A percentile compares a stretch with the other conserved stretches of the same genome.
These are phyloP conservation scores for Kodamaea sp. DNA, from an alignment of 1,139 yeast genomes.

Conservation along the genomic window DNA sequence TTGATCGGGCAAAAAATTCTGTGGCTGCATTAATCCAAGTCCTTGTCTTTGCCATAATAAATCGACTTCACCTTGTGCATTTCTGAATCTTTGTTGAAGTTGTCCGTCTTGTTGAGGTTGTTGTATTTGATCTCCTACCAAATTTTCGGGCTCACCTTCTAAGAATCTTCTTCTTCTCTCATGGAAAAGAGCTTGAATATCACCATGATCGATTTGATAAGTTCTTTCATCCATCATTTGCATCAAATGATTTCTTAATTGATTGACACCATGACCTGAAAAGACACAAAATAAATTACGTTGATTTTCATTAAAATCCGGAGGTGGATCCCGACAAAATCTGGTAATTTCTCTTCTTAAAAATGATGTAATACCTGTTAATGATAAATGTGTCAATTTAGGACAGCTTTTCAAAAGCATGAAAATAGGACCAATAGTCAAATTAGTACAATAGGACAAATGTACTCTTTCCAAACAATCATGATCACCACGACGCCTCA, in stretches of 20 bases:
- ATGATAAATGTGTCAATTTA: conserved; percentile 77
- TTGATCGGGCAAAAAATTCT: conserved; percentile 16
- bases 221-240: conserved; percentile 44
- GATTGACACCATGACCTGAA: conserved; percentile 83
- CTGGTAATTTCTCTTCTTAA: conserved; percentile 79
- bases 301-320: conserved; percentile 87
- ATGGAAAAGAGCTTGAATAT: conserved; percentile 31
- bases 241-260: conserved; percentile 59
- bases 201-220: conserved; percentile 40
- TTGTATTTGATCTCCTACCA: background rate
- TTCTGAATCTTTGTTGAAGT: background rate
- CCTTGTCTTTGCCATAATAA: conserved; percentile 27
- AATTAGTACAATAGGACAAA: conserved; percentile 81
- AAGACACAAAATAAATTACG: conserved; percentile 87
- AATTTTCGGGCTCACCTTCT: background rate
- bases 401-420: conserved; percentile 78
- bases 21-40: conserved; percentile 25
- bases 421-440: conserved; percentile 70
- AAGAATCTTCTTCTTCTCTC: conserved; percentile 30
- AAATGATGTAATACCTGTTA: conserved; percentile 89
- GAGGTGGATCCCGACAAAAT: conserved; percentile 92
- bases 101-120: background rate
- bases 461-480: conserved; percentile 89
- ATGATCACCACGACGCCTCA: conserved; percentile 66
- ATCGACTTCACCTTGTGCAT: conserved; percentile 20